Evolutionary conservation across 2,329 filamentous ascomycete genomes (phyloP), one percentile per base, ranked within the genome.

Genomic region (Phialophora expanda): DNA sequence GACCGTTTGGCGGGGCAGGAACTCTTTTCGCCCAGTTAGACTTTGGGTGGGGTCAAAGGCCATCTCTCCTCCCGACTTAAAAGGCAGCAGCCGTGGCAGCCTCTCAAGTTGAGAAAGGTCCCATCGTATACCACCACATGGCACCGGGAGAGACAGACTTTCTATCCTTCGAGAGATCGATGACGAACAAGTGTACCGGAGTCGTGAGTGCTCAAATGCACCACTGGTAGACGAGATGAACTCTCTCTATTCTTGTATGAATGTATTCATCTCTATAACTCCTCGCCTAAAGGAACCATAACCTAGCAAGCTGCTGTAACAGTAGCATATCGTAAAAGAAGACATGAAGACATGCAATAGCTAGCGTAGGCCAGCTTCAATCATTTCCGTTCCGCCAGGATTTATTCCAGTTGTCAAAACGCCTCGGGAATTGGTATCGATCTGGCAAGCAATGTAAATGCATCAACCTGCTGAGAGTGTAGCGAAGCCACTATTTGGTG

Each of bases 1-100:
- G 56, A 59, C 38, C 24, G 38, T 30, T 20, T 20, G 28, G 53
- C n/a, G 53, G 53, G 53, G 53, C 41, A 30, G 22, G 56, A 46
- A 57, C 5, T 12, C 30, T 48, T 48, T 59, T 3, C 14, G 30
- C 56, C 44, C 41, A 34, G 56, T 12, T 3, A 51, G 48, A 34
- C 22, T 8, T 51, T 22, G 20, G 20, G 48, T 51, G 48, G 48
- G 22, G 38, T n/a, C 38, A n/a, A 2, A n/a, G 38, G 17, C 14
- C 17, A 8, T 44, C 38, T n/a, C 17, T 20, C 38, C 1, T 17
- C 17, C 6, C 20, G 38, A 44, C 17, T 44, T n/a, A 44, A 20
- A 20, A n/a, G 17, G 38, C 17, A n/a, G 6, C 38, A 44, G 38
- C 38, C 7, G 38, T 5, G 7, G 6, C 38, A 44, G 38, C 17